Base-by-base conservation (phyloP, 1,139 yeast genomes). In the Yarrowia galli region DNA sequence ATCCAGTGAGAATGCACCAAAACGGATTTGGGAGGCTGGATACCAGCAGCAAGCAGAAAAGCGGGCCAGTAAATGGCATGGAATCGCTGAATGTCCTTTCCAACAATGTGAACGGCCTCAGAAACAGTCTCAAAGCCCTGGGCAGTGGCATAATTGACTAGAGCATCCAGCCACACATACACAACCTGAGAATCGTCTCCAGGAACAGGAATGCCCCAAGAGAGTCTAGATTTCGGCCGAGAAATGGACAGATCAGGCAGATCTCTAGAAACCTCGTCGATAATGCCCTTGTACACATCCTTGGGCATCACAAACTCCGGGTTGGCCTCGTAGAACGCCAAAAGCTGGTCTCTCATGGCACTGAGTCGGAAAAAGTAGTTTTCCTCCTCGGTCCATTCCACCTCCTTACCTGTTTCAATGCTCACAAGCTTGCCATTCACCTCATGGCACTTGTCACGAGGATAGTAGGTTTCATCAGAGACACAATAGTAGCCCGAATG, bases 141-240 rank as follows among this genome's bases (percentile, higher is more conserved):
- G 0, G 92, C 86, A 0, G 98, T 91, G 12, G 92, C 69, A 75
- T 95, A 95, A 75, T 92, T 95, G 63, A 91, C 83, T 67, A 95
- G 82, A 0, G 99, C 99, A 79, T 95, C 99, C 70, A 95, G 89
- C 99, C 99, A 95, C 12, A 95, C 99, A 74, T 95, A 95, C 69
- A 95, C 88, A 67, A 85, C 88, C 74, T 95, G 98, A 0, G 86
- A 73, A 0, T 83, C 80, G 73, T 95, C 98, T 43, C 82, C 81
- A 0, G 99, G 99, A 0, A 95, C 98, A 1, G 86, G 85, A 36
- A 95, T 89, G 0, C 98, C 98, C 99, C 99, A 95, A 40, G 83
- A 79, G 64, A 93, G 82, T 68, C 99, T 81, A 16, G 87, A 79
- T 0, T 87, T 76, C 0, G 98, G 98, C 71, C 99, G 82, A 0